Evolutionary conservation across 768 basidiomycete genomes (phyloP), one percentile per base, ranked within the genome.

Genomic region (Phylloporus sp.): DNA sequence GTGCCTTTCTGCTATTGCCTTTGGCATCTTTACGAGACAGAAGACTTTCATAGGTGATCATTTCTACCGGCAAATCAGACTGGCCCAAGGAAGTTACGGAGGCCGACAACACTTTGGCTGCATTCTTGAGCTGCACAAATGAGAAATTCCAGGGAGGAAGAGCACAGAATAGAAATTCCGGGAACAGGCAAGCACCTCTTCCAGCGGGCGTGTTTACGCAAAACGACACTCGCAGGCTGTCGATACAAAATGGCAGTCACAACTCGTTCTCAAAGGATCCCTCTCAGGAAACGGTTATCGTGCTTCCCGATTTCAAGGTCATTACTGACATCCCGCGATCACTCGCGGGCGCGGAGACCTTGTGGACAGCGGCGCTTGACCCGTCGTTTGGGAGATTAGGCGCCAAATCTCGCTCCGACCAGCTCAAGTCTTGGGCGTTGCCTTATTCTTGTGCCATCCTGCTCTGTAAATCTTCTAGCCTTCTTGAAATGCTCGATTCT

Each of bases 291-390:
- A 86, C 87, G 0, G 87, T 94, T 15, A 74, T 99, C 34, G 78
- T 97, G 2, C 81, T 99, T 57, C 95, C 95, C 6, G 95, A 99
- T 67, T 98, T 84, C 72, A 91, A 82, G 55, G 74, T 92, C 37
- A 77, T 94, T 23, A 75, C 80, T 3, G 83, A 84, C 42, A 81
- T 97, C 13, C 77, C 78, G 20, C 72, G 80, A 27, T 76, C 83
- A 0, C 46, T 62, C 13, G 71, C 76, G 2, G 88, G 87, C 21
- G 93, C 92, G 6, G 71, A 80, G 47, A 73, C 75, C 24, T 69
- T 96, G 18, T 91, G 83, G 79, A 68, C 76, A 26, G 68, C 71
- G 22, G 75, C 80, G 2, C 72, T 93, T 9, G 77, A 81, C 54
- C 84, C 86, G 2, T 66, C 67, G 4, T 62, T 83, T 6, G 73